A percentile compares a stretch with the other conserved stretches of the same genome.
phyloP scores from a whole-genome alignment of 257 asterid species.

The Plantago major region DNA sequence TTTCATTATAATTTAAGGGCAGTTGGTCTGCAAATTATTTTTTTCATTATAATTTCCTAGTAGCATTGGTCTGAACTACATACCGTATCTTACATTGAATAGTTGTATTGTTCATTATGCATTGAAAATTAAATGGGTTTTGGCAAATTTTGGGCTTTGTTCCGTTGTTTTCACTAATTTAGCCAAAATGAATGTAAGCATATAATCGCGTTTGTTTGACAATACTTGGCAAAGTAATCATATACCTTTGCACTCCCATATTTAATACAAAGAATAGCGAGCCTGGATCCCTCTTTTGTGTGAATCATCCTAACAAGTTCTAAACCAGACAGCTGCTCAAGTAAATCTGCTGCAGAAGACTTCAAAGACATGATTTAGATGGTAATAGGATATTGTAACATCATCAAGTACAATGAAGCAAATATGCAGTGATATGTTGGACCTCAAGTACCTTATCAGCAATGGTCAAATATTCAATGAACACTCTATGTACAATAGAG shows the following conservation, averaged over 20 bases:
- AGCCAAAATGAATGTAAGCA: neutral
- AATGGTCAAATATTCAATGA: constrained; percentile 66
- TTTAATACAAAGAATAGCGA: constrained; percentile 72
- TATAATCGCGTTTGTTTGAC: neutral
- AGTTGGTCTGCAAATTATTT: no score
- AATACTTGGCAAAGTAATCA: neutral
- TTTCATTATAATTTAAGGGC: no score
- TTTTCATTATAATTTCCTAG: no score
- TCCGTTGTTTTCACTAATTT: no score
- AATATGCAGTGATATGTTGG: neutral
- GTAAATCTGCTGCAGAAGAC: constrained; percentile 85
- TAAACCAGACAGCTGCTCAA: constrained; percentile 68
- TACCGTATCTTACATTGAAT: no score
- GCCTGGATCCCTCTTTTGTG: constrained; percentile 87
- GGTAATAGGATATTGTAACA: neutral
- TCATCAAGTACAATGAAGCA: neutral
- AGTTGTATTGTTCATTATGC: no score
- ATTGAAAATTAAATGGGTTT: no score
- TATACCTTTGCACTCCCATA: constrained; percentile 93
- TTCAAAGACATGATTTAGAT: constrained; percentile 44
- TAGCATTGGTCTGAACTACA: no score
- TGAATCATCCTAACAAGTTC: constrained; percentile 69
- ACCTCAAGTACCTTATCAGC: constrained; percentile 63
- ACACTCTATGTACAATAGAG: constrained; percentile 78
- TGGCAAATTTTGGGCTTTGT: no score